phyloP scores from a whole-genome alignment of 176 grass and related monocot genomes.

The Hyparrhenia diplandra region DNA sequence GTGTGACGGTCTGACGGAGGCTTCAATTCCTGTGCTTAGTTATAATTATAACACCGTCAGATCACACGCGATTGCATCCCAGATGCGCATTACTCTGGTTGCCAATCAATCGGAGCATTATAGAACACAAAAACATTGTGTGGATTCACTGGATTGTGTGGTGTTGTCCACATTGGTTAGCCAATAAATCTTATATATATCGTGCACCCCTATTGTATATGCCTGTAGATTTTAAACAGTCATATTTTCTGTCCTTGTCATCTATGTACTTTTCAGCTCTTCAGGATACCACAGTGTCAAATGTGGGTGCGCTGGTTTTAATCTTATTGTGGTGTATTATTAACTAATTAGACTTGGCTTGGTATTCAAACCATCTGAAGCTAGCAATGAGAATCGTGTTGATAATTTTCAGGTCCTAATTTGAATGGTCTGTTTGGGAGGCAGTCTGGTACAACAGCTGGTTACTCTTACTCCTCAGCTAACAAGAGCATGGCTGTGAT shows the following conservation, averaged over 20 bases:
- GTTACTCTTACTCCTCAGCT: constrained; percentile 79
- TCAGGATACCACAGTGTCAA: background rate
- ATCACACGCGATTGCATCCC: background rate
- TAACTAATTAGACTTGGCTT: background rate
- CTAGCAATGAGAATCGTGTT: background rate
- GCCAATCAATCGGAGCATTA: too few species aligned
- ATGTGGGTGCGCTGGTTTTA: background rate
- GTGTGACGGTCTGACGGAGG: too few species aligned
- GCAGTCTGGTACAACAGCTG: constrained; percentile 81
- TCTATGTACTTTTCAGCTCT: background rate
- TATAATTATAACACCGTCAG: background rate
- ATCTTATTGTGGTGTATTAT: background rate
- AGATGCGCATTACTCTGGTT: background rate
- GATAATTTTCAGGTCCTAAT: constrained; percentile 58
- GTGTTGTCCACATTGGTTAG: background rate
- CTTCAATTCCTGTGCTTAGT: background rate
- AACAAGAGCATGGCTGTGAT: constrained; percentile 92
- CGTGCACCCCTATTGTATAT: background rate
- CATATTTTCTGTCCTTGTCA: background rate
- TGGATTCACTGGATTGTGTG: background rate
- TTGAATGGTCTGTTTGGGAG: constrained; percentile 90
- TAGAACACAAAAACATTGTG: background rate
- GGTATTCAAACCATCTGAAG: background rate
- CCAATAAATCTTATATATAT: background rate
- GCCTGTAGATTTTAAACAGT: background rate